Conservation (phyloP, 805 yeast genomes). For the Pichia thaimueangensis region DNA sequence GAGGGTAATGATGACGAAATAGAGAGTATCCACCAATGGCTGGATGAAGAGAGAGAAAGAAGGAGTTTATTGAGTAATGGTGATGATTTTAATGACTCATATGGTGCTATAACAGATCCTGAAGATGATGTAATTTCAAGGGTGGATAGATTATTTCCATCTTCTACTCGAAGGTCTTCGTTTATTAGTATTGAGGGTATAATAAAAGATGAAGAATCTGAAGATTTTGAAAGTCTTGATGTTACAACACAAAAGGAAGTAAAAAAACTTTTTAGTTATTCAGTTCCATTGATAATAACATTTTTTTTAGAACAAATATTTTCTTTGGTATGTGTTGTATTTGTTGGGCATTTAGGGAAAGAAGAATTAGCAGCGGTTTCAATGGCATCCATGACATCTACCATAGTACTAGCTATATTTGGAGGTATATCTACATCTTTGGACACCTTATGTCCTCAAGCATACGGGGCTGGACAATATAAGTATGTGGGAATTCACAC, state of each 20-base stretch:
- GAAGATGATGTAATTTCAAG: conserved; percentile 18
- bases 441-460: conserved; percentile 76
- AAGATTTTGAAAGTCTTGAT: conserved; percentile 28
- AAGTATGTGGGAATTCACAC: conserved; percentile 61
- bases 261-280: conserved; percentile 33
- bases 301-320: conserved; percentile 54
- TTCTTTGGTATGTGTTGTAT: conserved; percentile 69
- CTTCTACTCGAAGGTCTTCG: conserved; percentile 9
- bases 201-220: conserved; percentile 19
- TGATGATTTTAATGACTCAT: conserved; percentile 9
- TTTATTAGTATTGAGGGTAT: conserved; percentile 12
- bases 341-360: conserved; percentile 71
- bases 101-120: conserved; percentile 21
- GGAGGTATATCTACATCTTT: conserved; percentile 73
- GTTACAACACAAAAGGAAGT: conserved; percentile 27
- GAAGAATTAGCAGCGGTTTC: conserved; percentile 72
- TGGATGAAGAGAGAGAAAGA: conserved; percentile 33
- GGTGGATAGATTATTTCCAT: conserved; percentile 24
- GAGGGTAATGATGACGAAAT: conserved; percentile 30
- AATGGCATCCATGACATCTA: conserved; percentile 73
- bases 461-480: conserved; percentile 62
- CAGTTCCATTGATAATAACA: conserved; percentile 56
- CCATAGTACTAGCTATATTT: conserved; percentile 64
- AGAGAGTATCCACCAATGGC: conserved; percentile 29
- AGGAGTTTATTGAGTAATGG: conserved; percentile 20